Base-by-base conservation (phyloP, 805 yeast genomes). In the Millerozyma miso region DNA sequence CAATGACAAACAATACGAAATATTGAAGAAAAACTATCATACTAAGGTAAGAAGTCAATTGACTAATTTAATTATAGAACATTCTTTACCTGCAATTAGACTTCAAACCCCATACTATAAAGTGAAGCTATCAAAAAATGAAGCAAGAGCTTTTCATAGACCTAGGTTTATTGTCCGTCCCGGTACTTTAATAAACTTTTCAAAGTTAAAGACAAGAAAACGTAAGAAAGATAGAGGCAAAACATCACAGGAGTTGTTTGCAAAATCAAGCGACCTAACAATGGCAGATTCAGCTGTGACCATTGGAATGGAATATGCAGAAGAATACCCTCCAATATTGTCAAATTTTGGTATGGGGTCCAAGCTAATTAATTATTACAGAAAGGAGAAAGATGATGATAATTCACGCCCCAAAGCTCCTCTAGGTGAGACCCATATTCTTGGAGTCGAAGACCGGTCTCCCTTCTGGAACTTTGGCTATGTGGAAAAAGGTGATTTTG, bases 381-480 rank as follows among this genome's bases (percentile, higher is more conserved):
- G 99, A 50, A 91, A 91, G 59, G 80, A 78, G 46, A 73, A 73
- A 45, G 88, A 83, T 13, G 89, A 86, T 39, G 99, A 93, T 60
- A 77, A 79, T 3, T 73, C 85, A 4, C 78, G 98, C 46, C 98
- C 98, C 0, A 91, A 90, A 55, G 71, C 89, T 19, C 78, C 88
- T 1, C 74, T 89, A 34, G 99, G 99, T 36, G 99, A 93, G 60
- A 93, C 98, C 0, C 93, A 87, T 64, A 96, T 93, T 2, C 70
- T 93, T 31, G 97, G 97, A n/a, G 87, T 88, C 1, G 96, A 90
- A 59, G 99, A 93, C 64, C 77, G 95, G 54, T 87, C 96, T 5
- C 97, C 99, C 10, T 93, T 93, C 60, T 93, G 99, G 98, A 93
- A 90, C 61, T 93, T 89, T 68, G 99, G 99, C 1, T 87, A 85